These are phyloP conservation scores for Lichtheimia hyalospora DNA, from an alignment of 371 early-diverging fungal genomes.

Conservation along the genomic window DNA sequence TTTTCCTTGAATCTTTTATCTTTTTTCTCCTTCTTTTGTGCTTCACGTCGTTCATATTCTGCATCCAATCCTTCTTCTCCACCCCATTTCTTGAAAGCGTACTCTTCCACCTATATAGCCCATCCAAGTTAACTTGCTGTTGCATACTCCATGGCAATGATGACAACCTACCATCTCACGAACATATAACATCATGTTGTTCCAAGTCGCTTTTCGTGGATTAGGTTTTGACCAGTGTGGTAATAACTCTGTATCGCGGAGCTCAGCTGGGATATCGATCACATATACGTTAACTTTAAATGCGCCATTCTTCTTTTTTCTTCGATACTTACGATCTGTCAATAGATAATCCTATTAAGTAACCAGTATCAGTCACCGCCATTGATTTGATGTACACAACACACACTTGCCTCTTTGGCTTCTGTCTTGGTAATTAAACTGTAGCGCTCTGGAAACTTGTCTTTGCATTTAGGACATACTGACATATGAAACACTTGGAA, in stretches of 20 bases:
- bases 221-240: slow-evolving; percentile 90
- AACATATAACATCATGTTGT: slow-evolving; percentile 93
- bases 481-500: slow-evolving; percentile 65
- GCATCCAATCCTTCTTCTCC: slow-evolving; percentile 82
- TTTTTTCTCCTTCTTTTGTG: slow-evolving; percentile 78
- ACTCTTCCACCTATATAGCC: slow-evolving; percentile 82
- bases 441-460: slow-evolving; percentile 79
- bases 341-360: slow-evolving; percentile 75
- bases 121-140: neutral
- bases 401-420: slow-evolving; percentile 61
- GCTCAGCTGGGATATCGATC: slow-evolving; percentile 59
- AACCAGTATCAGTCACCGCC: neutral
- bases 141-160: neutral
- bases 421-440: slow-evolving; percentile 95
- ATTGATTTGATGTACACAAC: neutral
- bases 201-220: slow-evolving; percentile 93
- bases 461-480: slow-evolving; percentile 79
- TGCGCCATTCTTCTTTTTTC: neutral
- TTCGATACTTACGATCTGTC: slow-evolving; percentile 69
- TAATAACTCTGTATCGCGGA: slow-evolving; percentile 75
- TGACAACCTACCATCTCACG: slow-evolving; percentile 65
- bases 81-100: slow-evolving; percentile 94
- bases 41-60: slow-evolving; percentile 86
- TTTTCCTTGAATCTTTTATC: slow-evolving; percentile 85
- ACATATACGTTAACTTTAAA: neutral